A percentile compares a stretch with the other conserved stretches of the same genome.
These are phyloP conservation scores for Kregervanrija delftensis DNA, from an alignment of 805 yeast species.

Conservation along the genomic window DNA sequence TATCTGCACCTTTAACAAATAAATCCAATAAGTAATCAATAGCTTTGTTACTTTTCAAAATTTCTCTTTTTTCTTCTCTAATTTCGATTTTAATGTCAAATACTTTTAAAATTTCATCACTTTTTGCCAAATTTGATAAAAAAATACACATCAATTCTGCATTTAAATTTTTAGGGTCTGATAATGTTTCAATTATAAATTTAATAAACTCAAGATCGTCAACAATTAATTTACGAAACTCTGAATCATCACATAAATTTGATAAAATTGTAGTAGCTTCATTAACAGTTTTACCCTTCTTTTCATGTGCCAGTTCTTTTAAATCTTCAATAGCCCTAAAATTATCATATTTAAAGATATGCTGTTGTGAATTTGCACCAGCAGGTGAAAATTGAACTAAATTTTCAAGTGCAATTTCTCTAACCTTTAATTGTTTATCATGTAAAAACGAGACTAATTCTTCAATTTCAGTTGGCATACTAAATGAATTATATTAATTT, in stretches of 20 bases:
- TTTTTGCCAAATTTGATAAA: constrained; percentile 79
- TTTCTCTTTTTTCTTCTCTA: constrained; percentile 29
- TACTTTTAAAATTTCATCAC: constrained; percentile 51
- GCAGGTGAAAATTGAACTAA: constrained; percentile 73
- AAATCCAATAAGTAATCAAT: constrained; percentile 83
- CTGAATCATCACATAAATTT: constrained; percentile 68
- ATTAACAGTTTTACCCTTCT: constrained; percentile 47
- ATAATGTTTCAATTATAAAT: constrained; percentile 41
- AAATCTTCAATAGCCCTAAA: constrained; percentile 68
- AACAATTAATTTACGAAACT: constrained; percentile 58
- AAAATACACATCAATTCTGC: constrained; percentile 82
- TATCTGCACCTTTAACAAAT: constrained; percentile 77
- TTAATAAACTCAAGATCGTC: constrained; percentile 52
- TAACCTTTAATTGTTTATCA: constrained; percentile 70
- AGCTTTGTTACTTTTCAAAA: constrained; percentile 51
- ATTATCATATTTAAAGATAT: constrained; percentile 63
- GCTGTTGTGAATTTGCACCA: constrained; percentile 48
- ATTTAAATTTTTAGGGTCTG: constrained; percentile 51
- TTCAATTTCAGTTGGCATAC: constrained; percentile 14
- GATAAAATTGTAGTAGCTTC: constrained; percentile 75
- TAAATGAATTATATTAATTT: background rate
- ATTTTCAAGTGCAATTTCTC: constrained; percentile 79
- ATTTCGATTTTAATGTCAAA: constrained; percentile 33
- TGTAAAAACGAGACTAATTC: constrained; percentile 73
- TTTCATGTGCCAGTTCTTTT: constrained; percentile 49